Base-by-base conservation (phyloP, 2,329 filamentous ascomycete genomes). In the Chaetomiaceae sp. region DNA sequence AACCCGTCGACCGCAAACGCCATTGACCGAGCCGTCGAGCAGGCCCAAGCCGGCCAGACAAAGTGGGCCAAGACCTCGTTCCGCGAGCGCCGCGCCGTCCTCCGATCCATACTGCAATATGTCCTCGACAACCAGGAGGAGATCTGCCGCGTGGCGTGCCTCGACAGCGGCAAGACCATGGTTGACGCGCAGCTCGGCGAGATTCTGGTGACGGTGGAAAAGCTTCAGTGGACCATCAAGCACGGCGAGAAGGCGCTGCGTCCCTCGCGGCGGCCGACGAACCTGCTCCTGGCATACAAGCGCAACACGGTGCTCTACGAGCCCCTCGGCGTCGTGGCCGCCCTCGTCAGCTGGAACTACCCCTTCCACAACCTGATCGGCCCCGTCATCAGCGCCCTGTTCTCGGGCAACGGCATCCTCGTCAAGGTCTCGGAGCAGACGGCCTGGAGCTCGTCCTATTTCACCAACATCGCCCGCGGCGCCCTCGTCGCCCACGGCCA, bases 321-420 rank as follows among this genome's bases (percentile, higher is more conserved):
- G 71, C 92, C 94, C 14, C 75, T 97, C 19, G 94, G 94, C 15
- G 90, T 99, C 33, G 89, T 99, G 6, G 87, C 90, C 11, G 92
- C 94, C 17, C 86, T 92, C 48, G 90, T 99, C 39, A 94, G 88
- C 67, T 99, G 94, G 94, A 99, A 99, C 75, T 97, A 91, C 68
- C 85, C 89, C 40, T 95, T 97, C 71, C 94, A 99, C 74, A 99
- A 99, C 71, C 78, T 97, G 59, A 82, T 97, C 43, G 90, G 89
- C 0, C 94, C 92, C 14, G 81, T 96, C 61, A 95, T 97, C 67
- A 91, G 89, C 61, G 85, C 89, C 15, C 80, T 97, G 47, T 97
- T 97, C 68, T 80, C 91, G 14, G 94, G 94, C 43, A 96, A 97
- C 67, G 89, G 84, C 47, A 87, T 97, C 60, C 78, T 99, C 38